Base-by-base conservation (phyloP, 2,329 filamentous ascomycete genomes). In the Lasiodiplodia citricola region DNA sequence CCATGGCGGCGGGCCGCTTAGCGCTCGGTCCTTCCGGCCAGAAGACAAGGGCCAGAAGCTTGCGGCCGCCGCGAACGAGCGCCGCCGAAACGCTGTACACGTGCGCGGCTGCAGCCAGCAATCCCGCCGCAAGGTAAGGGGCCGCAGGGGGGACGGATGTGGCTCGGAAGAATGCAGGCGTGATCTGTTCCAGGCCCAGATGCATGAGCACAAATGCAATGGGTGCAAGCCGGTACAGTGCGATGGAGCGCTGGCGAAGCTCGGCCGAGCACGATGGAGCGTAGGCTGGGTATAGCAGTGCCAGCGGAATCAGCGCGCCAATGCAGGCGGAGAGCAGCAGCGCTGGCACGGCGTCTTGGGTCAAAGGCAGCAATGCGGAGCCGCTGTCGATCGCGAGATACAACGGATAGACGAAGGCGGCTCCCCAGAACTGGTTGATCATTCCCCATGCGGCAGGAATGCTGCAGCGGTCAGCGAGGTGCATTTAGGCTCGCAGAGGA, bases 381-480 rank as follows among this genome's bases (percentile, higher is more conserved):
- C 23, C n/a, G 50, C n/a, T 21, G 50, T 54, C n/a, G n/a, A n/a
- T 23, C n/a, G 23, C n/a, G n/a, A 54, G 50, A 54, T 54, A 54
- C 50, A 54, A 21, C 23, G 50, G 50, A 54, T 54, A 54, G 50
- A 54, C 50, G 23, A 54, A 54, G 50, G 50, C 50, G 50, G 50
- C 50, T n/a, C 50, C 50, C n/a, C 23, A 54, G 23, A 23, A n/a
- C 50, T 54, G 50, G 50, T 54, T 54, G 21, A 54, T 23, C n/a
- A 54, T 54, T 23, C 50, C 50, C 50, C 50, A 54, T 7, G 23
- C n/a, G n/a, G 50, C 50, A 21, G 50, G 50, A 10, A 23, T 23
- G 23, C 50, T 54, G 50, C 50, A 54, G 50, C 50, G 6, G 23
- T 23, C 14, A 23, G 50, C 50, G 50, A 54, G 50, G n/a, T 5